Evolutionary conservation across 1,139 yeast genomes (phyloP), one percentile per base, ranked within the genome.

Genomic region (Geotrichum carabidarum): DNA sequence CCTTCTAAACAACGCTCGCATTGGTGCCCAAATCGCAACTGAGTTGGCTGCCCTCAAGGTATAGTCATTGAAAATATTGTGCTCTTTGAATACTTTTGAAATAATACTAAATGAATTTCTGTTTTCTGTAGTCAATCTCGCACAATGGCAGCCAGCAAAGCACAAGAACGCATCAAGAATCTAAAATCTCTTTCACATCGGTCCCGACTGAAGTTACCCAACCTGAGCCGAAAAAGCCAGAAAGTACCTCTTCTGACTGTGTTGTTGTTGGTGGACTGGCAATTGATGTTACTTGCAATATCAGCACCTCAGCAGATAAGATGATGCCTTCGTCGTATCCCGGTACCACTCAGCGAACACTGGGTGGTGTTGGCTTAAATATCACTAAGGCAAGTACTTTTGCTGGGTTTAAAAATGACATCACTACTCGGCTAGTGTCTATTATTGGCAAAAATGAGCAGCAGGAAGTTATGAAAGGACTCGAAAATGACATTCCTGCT

Each of bases 301-400:
- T 71, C 35, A 54, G 53, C 31, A 56, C 62, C 4, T 27, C 46
- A 1, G 59, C 68, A 0, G 59, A 65, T 0, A 64, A 67, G 1
- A 65, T 70, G 22, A 62, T 79, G 60, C 72, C 74, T 4, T 94
- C 93, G 55, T 88, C 96, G 1, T 86, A 86, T 59, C 93, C 94
- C 0, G 93, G 94, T 0, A 65, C 63, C 0, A 76, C 81, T 1
- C 63, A 69, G 1, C 75, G 82, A 5, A 76, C 86, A 0, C 68
- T 87, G 8, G 96, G 96, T 0, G 96, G 96, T 0, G 96, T 89
- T 0, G 96, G 89, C 0, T 83, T 79, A 64, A 90, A 89, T 63
- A 82, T 88, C 15, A 82, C 87, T 0, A 65, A 79, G 17, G 93
- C 94, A 0, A 64, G 75, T 2, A 59, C 69, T 1, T 68, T 68